Conservation (phyloP, 768 basidiomycete species). For the Dioszegia crocea region DNA sequence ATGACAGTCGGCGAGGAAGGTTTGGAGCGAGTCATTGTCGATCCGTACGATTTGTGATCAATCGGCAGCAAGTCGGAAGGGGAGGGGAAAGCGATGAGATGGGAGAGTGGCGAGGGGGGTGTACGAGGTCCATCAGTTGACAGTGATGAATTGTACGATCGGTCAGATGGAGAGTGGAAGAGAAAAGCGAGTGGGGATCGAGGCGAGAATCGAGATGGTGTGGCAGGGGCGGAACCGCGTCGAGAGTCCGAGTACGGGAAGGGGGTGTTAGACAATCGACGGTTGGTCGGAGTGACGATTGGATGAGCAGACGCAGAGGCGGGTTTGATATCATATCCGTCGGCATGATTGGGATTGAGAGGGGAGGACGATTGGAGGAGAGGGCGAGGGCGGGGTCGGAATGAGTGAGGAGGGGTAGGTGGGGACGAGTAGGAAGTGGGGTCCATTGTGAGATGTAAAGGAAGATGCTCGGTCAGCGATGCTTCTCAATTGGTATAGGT, state of each 20-base stretch:
- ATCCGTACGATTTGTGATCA: no score
- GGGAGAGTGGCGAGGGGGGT: constrained; percentile 2
- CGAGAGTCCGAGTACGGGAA: constrained; percentile 4
- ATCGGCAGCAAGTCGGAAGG: not conserved
- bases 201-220: constrained; percentile 26
- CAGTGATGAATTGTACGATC: constrained; percentile 11
- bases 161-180: constrained; percentile 11
- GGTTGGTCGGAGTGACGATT: not conserved
- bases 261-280: constrained; percentile 4
- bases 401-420: not conserved
- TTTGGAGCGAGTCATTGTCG: constrained; percentile 17
- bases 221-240: constrained; percentile 6
- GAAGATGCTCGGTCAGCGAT: not conserved
- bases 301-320: constrained; percentile 8
- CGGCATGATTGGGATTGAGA: constrained; percentile 7
- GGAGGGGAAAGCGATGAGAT: constrained; percentile 4
- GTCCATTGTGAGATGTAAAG: not conserved
- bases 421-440: not conserved
- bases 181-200: constrained; percentile 34
- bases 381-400: constrained; percentile 9
- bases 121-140: constrained; percentile 12
- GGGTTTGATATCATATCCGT: constrained; percentile 1
- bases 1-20: constrained; percentile 9
- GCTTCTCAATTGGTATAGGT: no score
- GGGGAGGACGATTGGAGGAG: constrained; percentile 16